Percentiles rank a stretch among this genome's conserved stretches.
These are phyloP conservation scores for Pseudozyma sp. DNA, from an alignment of 1,284 basidiomycete species.

Conservation along the genomic window DNA sequence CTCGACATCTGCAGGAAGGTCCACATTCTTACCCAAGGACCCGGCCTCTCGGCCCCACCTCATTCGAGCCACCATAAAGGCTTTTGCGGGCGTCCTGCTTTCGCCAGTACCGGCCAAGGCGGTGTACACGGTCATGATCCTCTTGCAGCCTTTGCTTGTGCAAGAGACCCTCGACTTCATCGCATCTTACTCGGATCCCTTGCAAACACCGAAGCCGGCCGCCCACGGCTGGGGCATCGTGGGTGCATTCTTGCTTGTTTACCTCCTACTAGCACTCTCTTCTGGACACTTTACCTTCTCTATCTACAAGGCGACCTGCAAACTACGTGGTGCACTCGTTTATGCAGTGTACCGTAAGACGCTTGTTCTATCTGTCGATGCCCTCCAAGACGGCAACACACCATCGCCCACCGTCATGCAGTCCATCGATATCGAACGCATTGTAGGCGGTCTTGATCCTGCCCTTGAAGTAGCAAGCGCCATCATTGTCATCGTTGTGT, in stretches of 20 bases:
- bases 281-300: constrained; percentile 31
- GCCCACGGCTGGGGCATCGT: constrained; percentile 48
- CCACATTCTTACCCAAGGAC: constrained; percentile 4
- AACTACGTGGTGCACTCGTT: constrained; percentile 50
- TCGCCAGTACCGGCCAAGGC: constrained; percentile 29
- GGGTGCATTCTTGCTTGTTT: constrained; percentile 50
- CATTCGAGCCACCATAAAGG: constrained; percentile 7
- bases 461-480: constrained; percentile 50
- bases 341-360: constrained; percentile 49
- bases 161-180: constrained; percentile 48
- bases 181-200: constrained; percentile 16
- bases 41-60: neutral
- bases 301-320: constrained; percentile 26
- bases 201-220: constrained; percentile 22
- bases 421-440: constrained; percentile 55
- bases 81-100: constrained; percentile 31
- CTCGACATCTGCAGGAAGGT: neutral
- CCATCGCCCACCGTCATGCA: constrained; percentile 41
- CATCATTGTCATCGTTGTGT: constrained; percentile 46
- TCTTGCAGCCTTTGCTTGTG: constrained; percentile 50
- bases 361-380: constrained; percentile 40
- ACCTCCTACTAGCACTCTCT: constrained; percentile 37
- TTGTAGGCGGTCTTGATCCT: constrained; percentile 39
- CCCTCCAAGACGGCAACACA: constrained; percentile 27
- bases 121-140: constrained; percentile 27